Evolutionary conservation across 257 asterid species (phyloP).

Genomic region (Echites panduratus): DNA sequence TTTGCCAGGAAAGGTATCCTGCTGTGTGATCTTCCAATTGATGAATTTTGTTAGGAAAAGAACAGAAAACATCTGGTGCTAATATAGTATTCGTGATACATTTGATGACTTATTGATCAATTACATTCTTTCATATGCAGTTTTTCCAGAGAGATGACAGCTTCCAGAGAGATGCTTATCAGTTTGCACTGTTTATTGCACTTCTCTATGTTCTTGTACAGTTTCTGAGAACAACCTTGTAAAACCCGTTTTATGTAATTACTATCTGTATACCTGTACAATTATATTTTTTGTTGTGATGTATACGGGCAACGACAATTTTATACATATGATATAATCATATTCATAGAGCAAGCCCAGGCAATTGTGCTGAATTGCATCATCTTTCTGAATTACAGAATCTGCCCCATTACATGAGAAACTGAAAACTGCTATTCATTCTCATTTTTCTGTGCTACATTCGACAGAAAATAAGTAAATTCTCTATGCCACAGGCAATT

Average conservation of each 20-base stretch:
- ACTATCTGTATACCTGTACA: slow-evolving; percentile 1
- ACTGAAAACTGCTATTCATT: not conserved
- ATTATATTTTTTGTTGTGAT: not conserved
- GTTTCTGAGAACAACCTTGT: slow-evolving; percentile 70
- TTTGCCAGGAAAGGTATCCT: too few relatives aligned
- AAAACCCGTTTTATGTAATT: slow-evolving; percentile 10
- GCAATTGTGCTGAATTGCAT: too few relatives aligned
- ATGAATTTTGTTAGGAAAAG: too few relatives aligned
- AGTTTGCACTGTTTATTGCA: slow-evolving; percentile 79
- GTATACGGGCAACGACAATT: not conserved
- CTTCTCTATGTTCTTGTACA: slow-evolving; percentile 69
- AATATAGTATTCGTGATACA: not conserved
- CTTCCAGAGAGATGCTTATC: slow-evolving; percentile 79
- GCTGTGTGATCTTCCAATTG: too few relatives aligned
- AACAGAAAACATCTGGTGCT: not conserved
- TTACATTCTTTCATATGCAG: slow-evolving; percentile 24
- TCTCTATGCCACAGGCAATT: not conserved
- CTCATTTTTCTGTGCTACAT: not conserved
- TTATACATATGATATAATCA: not conserved
- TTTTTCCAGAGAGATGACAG: slow-evolving; percentile 83
- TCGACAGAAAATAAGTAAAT: not conserved
- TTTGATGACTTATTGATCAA: not conserved
- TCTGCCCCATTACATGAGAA: not conserved
- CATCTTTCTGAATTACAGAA: too few relatives aligned
- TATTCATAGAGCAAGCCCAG: not conserved